A percentile compares a stretch with the other conserved stretches of the same genome.
phyloP scores from a whole-genome alignment of 2,329 filamentous ascomycete genomes.

The Aphanoascus verrucosus region DNA sequence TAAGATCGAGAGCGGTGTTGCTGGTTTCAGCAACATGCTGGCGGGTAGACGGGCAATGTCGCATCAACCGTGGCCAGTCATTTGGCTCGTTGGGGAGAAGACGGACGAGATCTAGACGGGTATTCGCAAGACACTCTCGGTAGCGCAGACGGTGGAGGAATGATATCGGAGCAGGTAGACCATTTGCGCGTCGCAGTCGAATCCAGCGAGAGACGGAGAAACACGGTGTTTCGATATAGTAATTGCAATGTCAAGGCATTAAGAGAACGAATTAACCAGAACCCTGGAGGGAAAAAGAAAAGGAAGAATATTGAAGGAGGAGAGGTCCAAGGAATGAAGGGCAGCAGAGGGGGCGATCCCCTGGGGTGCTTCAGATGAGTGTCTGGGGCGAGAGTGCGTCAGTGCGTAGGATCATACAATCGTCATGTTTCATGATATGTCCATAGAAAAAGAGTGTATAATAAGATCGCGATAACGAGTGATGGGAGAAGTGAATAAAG shows the following conservation, averaged over 20 bases:
- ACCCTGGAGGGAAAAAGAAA: too few species aligned
- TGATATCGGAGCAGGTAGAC: neutral
- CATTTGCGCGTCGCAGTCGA: too few species aligned
- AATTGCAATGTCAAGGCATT: neutral
- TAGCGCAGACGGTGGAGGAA: neutral
- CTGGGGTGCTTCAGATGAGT: conserved; percentile 7
- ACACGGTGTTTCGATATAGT: too few species aligned
- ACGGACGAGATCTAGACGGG: neutral
- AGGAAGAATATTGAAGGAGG: neutral
- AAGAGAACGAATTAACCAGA: neutral
- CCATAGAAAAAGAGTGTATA: neutral
- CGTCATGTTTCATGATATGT: neutral
- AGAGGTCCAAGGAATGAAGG: neutral
- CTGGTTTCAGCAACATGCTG: conserved; percentile 70
- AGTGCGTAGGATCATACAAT: neutral
- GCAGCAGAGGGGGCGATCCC: conserved; percentile 1
- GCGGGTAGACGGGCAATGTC: neutral
- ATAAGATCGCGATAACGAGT: neutral
- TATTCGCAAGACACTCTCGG: neutral
- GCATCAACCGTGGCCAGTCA: conserved; percentile 1
- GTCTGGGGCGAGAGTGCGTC: neutral
- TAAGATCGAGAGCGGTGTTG: conserved; percentile 78
- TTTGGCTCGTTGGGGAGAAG: neutral
- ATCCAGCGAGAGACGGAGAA: too few species aligned
- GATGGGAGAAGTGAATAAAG: neutral